These are phyloP conservation scores for Malassezia globosa DNA, from an alignment of 1,284 basidiomycete genomes.

Conservation along the genomic window DNA sequence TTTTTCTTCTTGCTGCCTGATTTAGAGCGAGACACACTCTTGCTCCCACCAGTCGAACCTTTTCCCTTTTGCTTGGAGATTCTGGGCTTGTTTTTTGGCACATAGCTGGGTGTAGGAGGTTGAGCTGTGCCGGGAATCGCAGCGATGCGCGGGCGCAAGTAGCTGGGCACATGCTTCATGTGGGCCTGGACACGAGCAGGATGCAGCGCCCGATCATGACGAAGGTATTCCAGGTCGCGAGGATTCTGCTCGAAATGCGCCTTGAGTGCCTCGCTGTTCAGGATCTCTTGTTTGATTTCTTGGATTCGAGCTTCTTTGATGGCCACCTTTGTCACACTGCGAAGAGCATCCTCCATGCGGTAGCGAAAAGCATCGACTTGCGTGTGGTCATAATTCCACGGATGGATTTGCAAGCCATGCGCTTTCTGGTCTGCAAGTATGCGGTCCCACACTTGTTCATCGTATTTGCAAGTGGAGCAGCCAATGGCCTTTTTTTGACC, in stretches of 20 bases:
- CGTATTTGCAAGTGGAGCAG: conserved; percentile 58
- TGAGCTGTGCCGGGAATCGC: conserved; percentile 15
- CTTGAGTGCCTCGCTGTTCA: conserved; percentile 93
- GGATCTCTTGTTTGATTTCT: conserved; percentile 82
- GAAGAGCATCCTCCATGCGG: conserved; percentile 88
- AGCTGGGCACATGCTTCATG: conserved; percentile 90
- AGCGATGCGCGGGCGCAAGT: conserved; percentile 75
- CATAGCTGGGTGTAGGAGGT: not conserved
- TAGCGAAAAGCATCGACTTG: conserved; percentile 97
- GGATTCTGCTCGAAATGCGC: conserved; percentile 98
- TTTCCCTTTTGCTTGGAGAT: no score
- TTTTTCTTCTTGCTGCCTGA: conserved; percentile 8
- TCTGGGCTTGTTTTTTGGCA: conserved; percentile 11
- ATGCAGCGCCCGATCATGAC: conserved; percentile 87
- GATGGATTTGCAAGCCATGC: conserved; percentile 57
- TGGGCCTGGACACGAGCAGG: conserved; percentile 72
- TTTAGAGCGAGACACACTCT: not conserved
- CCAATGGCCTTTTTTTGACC: conserved; percentile 53
- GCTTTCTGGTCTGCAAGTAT: conserved; percentile 18
- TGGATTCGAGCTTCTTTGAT: conserved; percentile 85
- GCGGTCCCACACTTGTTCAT: conserved; percentile 62
- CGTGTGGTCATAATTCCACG: conserved; percentile 84
- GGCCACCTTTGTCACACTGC: conserved; percentile 71
- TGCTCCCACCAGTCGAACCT: not conserved
- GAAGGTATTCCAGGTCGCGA: conserved; percentile 76